phyloP scores from a whole-genome alignment of 331 rosid genomes.

The Stylosanthes scabra region DNA sequence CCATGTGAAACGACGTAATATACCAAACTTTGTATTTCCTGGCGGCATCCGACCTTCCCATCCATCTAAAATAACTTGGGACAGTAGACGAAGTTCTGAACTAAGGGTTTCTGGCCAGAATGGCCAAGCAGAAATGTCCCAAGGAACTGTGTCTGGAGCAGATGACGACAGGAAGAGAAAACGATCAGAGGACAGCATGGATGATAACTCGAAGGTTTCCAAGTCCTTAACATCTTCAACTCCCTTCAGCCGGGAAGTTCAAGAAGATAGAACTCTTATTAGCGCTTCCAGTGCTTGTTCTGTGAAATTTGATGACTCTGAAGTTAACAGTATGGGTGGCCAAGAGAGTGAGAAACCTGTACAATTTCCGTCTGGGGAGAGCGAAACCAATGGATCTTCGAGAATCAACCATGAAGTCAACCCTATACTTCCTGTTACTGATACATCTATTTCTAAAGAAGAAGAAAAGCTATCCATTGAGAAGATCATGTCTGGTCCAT shows the following conservation, averaged over 20 bases:
- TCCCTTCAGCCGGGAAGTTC: constrained; percentile 49
- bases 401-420: constrained; percentile 39
- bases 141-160: constrained; percentile 50
- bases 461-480: constrained; percentile 77
- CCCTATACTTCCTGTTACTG: constrained; percentile 36
- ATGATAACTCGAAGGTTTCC: constrained; percentile 48
- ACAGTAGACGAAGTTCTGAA: constrained; percentile 61
- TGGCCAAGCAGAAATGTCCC: constrained; percentile 53
- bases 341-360: constrained; percentile 43
- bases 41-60: constrained; percentile 75
- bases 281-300: constrained; percentile 55
- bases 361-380: constrained; percentile 53
- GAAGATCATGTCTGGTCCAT: constrained; percentile 70
- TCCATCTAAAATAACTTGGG: constrained; percentile 62
- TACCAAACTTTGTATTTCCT: constrained; percentile 88
- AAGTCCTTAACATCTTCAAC: constrained; percentile 46
- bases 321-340: constrained; percentile 43
- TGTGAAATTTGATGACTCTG: constrained; percentile 48
- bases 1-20: constrained; percentile 76
- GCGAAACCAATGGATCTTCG: constrained; percentile 49
- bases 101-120: constrained; percentile 56
- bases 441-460: constrained; percentile 60
- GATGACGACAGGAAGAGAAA: constrained; percentile 71
- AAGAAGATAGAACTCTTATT: constrained; percentile 52
- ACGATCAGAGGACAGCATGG: constrained; percentile 57